phyloP scores from a whole-genome alignment of 192 early-diverging fungal species.

The Chytriomyces sp. region DNA sequence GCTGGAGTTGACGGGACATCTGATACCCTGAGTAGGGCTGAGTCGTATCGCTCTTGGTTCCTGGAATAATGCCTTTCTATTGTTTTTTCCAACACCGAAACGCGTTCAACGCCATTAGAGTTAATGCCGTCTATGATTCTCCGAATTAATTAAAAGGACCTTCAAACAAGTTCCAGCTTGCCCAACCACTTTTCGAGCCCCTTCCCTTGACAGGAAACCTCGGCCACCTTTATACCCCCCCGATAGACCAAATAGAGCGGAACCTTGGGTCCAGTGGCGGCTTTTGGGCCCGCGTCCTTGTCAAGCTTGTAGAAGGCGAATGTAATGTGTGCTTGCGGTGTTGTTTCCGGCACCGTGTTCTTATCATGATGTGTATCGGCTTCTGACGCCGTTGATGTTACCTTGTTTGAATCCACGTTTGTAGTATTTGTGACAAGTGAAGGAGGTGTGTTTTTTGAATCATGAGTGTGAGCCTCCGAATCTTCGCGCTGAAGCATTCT shows the following conservation, averaged over 20 bases:
- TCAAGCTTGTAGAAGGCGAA: slow-evolving; percentile 1
- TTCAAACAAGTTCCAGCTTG: neutral
- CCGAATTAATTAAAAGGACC: neutral
- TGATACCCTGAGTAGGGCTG: too few species aligned
- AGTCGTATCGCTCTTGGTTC: too few species aligned
- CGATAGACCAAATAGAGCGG: neutral
- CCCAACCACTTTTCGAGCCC: neutral
- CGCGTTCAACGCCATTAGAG: neutral
- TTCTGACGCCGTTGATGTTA: too few species aligned
- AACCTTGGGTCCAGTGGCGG: neutral
- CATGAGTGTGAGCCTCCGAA: neutral
- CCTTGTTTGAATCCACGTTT: neutral
- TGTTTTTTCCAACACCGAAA: neutral
- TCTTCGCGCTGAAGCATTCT: neutral
- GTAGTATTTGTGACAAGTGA: neutral
- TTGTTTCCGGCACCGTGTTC: neutral
- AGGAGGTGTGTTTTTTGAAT: neutral
- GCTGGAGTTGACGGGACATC: too few species aligned
- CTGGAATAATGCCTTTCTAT: neutral
- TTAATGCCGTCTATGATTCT: too few species aligned
- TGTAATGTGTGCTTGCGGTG: neutral
- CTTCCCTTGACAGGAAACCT: neutral
- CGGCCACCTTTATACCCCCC: neutral
- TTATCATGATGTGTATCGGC: too few species aligned
- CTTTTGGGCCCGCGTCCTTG: neutral